phyloP scores from a whole-genome alignment of 2,329 filamentous ascomycete genomes.

The Clarireedia hainanense region DNA sequence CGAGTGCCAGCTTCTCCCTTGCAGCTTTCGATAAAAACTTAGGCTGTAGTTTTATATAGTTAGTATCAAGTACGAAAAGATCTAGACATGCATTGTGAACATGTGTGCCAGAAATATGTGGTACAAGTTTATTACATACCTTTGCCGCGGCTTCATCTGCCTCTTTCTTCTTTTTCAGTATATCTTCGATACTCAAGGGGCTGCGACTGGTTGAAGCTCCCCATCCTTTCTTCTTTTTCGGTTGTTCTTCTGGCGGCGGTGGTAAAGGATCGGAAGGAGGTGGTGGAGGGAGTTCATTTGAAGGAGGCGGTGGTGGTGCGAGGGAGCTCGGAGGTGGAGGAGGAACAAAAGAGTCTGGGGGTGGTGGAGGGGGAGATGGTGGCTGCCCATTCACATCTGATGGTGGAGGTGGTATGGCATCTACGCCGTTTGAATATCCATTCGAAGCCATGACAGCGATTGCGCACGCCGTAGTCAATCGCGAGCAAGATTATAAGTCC shows the following conservation, averaged over 20 bases:
- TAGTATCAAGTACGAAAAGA: conserved; percentile 17
- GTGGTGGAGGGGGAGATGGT: conserved; percentile 30
- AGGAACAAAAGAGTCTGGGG: conserved; percentile 33
- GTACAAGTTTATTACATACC: conserved; percentile 32
- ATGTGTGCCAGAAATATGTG: conserved; percentile 16
- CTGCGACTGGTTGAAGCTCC: conserved; percentile 31
- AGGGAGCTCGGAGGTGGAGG: conserved; percentile 34
- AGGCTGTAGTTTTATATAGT: conserved; percentile 41
- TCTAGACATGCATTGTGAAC: conserved; percentile 27
- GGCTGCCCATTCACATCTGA: conserved; percentile 19
- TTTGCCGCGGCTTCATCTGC: conserved; percentile 78
- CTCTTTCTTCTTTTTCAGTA: conserved; percentile 77
- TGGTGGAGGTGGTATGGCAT: conserved; percentile 20
- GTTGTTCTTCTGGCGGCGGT: conserved; percentile 37
- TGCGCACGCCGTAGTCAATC: too few relatives aligned
- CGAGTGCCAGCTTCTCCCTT: conserved; percentile 69
- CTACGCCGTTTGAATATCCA: conserved; percentile 15
- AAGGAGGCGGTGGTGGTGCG: conserved; percentile 24
- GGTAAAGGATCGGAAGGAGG: conserved; percentile 31
- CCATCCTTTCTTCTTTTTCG: conserved; percentile 47
- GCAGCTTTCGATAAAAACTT: conserved; percentile 81
- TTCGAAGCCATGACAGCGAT: conserved; percentile 11
- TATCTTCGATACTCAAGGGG: conserved; percentile 77
- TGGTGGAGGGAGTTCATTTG: conserved; percentile 27
- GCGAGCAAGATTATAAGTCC: not conserved